These are phyloP conservation scores for Piloderma croceum DNA, from an alignment of 768 basidiomycete genomes.

Conservation along the genomic window DNA sequence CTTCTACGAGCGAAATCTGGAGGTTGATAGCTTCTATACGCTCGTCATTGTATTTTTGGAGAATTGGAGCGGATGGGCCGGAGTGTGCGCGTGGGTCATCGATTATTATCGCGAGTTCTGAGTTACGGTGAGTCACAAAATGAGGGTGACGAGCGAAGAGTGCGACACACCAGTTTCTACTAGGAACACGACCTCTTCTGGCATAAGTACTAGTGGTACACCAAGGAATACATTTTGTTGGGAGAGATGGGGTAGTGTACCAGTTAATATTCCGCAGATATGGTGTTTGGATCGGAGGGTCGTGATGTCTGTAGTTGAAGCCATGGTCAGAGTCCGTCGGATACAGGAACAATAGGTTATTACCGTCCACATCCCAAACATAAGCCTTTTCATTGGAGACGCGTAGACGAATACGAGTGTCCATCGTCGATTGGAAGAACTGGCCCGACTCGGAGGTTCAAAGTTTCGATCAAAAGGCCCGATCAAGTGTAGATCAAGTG, in stretches of 20 bases:
- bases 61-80: slow-evolving; percentile 40
- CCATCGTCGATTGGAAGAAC: slow-evolving; percentile 3
- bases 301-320: slow-evolving; percentile 59
- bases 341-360: slow-evolving; percentile 7
- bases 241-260: slow-evolving; percentile 89
- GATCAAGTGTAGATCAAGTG: no score
- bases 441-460: no score
- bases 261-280: slow-evolving; percentile 80
- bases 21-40: slow-evolving; percentile 40
- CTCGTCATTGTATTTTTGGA: slow-evolving; percentile 48
- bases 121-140: slow-evolving; percentile 11
- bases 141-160: neutral
- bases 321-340: neutral
- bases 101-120: slow-evolving; percentile 74
- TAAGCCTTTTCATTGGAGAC: slow-evolving; percentile 77
- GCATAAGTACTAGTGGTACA: slow-evolving; percentile 79
- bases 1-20: slow-evolving; percentile 46
- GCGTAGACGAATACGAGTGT: slow-evolving; percentile 47
- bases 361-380: slow-evolving; percentile 87
- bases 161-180: slow-evolving; percentile 64
- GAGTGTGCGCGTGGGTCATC: slow-evolving; percentile 61
- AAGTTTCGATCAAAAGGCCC: no score
- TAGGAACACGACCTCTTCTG: slow-evolving; percentile 88
- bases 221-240: slow-evolving; percentile 98
- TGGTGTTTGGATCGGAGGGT: slow-evolving; percentile 72